Evolutionary conservation across 768 basidiomycete genomes (phyloP).

Genomic region (Gymnopilus dilepis): DNA sequence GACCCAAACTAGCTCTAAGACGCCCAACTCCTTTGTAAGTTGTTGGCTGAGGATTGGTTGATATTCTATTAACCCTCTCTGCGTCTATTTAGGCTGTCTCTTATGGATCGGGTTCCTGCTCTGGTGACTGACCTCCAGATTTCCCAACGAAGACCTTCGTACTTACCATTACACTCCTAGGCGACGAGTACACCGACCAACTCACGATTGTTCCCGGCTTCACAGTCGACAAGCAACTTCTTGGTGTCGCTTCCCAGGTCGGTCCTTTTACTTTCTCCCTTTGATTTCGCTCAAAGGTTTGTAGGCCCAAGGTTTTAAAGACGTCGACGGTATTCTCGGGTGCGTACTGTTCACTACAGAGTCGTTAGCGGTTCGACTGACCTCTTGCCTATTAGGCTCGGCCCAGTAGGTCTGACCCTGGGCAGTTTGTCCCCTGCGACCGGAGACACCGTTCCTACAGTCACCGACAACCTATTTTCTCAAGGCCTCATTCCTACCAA

Average conservation of each 20-base stretch:
- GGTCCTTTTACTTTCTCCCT: background rate
- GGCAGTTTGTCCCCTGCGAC: constrained; percentile 37
- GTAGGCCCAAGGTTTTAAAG: constrained; percentile 46
- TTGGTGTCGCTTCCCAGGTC: constrained; percentile 59
- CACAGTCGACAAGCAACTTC: constrained; percentile 58
- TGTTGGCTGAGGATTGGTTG: background rate
- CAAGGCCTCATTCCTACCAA: constrained; percentile 44
- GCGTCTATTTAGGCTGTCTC: constrained; percentile 47
- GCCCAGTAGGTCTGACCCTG: constrained; percentile 60
- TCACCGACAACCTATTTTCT: constrained; percentile 56
- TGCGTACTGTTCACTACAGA: background rate
- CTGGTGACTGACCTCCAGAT: constrained; percentile 37
- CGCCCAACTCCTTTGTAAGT: constrained; percentile 53
- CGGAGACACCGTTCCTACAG: constrained; percentile 49
- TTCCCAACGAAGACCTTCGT: background rate
- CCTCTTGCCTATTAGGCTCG: constrained; percentile 37
- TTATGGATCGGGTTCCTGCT: constrained; percentile 68
- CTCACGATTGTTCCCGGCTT: constrained; percentile 58
- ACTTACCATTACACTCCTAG: background rate
- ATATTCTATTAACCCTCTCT: background rate
- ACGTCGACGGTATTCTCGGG: constrained; percentile 69
- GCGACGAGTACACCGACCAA: constrained; percentile 52
- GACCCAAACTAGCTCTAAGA: constrained; percentile 56
- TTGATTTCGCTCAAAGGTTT: background rate
- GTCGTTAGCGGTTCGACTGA: background rate